Percentiles rank a stretch among this genome's conserved stretches.
phyloP scores from a whole-genome alignment of 345 rosid genomes.

The Populus pruinosa region DNA sequence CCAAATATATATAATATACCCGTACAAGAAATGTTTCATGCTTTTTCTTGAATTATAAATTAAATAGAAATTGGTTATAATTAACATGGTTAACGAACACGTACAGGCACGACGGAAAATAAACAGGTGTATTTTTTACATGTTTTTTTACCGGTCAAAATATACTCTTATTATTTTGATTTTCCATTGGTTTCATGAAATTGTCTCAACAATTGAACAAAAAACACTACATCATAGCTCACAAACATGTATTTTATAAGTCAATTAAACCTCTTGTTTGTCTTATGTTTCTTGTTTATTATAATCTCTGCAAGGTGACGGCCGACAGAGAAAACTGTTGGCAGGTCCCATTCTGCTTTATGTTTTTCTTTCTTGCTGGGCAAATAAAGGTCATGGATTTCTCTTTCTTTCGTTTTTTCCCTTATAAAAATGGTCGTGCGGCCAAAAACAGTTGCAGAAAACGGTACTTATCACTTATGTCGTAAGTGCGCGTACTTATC shows the following conservation, averaged over 20 bases:
- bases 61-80: neutral
- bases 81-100: too few relatives aligned
- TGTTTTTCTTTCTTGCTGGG: neutral
- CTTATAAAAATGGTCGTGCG: neutral
- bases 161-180: too few relatives aligned
- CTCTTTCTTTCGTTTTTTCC: neutral
- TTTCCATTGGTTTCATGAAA: neutral
- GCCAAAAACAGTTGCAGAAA: too few relatives aligned
- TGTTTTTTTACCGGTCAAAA: neutral
- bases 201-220: neutral
- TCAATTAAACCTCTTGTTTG: neutral
- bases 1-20: too few relatives aligned
- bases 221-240: too few relatives aligned
- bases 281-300: neutral
- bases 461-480: neutral
- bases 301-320: neutral
- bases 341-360: neutral
- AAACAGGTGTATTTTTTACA: too few relatives aligned
- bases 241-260: neutral
- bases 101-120: too few relatives aligned
- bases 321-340: neutral
- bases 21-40: neutral
- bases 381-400: neutral
- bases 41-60: neutral
- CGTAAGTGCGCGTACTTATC: rapidly evolving